phyloP scores from a whole-genome alignment of 1,284 basidiomycete genomes.

The Polyporus tsugae region DNA sequence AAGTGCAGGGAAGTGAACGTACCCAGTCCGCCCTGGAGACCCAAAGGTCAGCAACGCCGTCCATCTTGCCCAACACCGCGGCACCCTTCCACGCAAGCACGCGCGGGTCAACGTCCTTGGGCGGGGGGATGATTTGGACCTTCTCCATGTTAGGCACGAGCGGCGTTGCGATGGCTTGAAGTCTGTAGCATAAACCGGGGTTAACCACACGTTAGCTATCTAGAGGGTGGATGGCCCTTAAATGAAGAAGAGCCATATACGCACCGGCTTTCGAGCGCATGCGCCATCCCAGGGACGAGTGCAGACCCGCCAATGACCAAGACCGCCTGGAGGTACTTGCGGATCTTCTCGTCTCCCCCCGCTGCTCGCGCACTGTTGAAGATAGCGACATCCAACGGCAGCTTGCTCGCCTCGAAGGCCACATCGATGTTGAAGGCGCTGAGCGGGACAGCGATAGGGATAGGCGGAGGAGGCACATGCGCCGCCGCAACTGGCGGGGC shows the following conservation, averaged over 20 bases:
- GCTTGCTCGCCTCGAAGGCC: constrained; percentile 85
- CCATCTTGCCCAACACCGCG: constrained; percentile 93
- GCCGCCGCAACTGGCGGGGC: constrained; percentile 17
- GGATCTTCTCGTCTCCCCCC: constrained; percentile 89
- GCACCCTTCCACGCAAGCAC: constrained; percentile 96
- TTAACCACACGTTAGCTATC: not conserved
- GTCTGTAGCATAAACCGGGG: constrained; percentile 46
- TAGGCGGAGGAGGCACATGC: constrained; percentile 27
- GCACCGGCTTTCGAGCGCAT: constrained; percentile 82
- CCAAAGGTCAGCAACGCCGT: constrained; percentile 91
- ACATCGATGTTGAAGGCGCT: constrained; percentile 72
- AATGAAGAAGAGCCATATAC: constrained; percentile 25
- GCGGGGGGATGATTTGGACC: constrained; percentile 90
- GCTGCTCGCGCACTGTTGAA: constrained; percentile 90
- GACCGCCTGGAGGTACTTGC: constrained; percentile 89
- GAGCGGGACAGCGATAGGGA: constrained; percentile 35
- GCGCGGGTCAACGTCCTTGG: constrained; percentile 91
- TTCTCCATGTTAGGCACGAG: constrained; percentile 83
- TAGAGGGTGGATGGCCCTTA: not conserved
- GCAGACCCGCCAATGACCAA: constrained; percentile 89
- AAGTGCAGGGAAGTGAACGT: constrained; percentile 34
- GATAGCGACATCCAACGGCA: constrained; percentile 94
- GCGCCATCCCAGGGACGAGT: constrained; percentile 76
- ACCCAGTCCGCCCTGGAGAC: constrained; percentile 90
- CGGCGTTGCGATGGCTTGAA: constrained; percentile 88